Percentiles rank a stretch among this genome's conserved stretches.
Conservation (phyloP, 495 filamentous ascomycete genomes). For the Talaromyces nanjingensis region DNA sequence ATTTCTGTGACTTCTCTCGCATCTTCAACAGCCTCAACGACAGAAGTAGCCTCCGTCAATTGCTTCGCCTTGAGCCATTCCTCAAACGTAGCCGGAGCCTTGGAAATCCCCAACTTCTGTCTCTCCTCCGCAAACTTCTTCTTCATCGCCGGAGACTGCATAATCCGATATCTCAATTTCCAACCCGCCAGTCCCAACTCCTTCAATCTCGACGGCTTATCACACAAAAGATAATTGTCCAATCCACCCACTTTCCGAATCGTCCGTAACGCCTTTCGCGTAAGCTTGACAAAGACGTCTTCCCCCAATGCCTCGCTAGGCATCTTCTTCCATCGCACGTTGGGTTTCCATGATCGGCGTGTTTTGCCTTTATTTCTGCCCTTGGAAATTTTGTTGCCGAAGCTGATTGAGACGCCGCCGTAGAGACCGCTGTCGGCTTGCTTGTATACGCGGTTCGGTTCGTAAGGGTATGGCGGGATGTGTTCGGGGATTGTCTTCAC, state of each 20-base stretch:
- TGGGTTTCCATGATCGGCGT: slow-evolving; percentile 79
- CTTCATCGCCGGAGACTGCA: slow-evolving; percentile 62
- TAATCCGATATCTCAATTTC: slow-evolving; percentile 75
- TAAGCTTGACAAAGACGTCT: slow-evolving; percentile 66
- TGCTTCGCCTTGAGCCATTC: slow-evolving; percentile 35
- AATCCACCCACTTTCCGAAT: slow-evolving; percentile 82
- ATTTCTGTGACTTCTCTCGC: background rate
- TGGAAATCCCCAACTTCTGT: slow-evolving; percentile 37
- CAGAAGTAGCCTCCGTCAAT: slow-evolving; percentile 22
- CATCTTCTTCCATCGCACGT: slow-evolving; percentile 72
- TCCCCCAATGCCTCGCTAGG: slow-evolving; percentile 59
- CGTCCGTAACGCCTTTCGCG: slow-evolving; percentile 70
- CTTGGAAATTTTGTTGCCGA: slow-evolving; percentile 84
- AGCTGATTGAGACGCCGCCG: slow-evolving; percentile 67
- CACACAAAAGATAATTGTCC: slow-evolving; percentile 81
- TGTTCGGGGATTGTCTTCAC: slow-evolving; percentile 29
- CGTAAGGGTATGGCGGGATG: slow-evolving; percentile 77
- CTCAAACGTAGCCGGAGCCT: slow-evolving; percentile 29
- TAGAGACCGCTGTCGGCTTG: slow-evolving; percentile 85
- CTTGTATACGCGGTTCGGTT: slow-evolving; percentile 72
- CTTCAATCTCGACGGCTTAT: slow-evolving; percentile 64
- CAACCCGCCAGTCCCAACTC: slow-evolving; percentile 85
- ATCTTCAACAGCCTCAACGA: background rate
- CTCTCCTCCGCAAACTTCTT: slow-evolving; percentile 53
- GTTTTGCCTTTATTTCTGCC: slow-evolving; percentile 71